Evolutionary conservation across 495 filamentous ascomycete species (phyloP).

Genomic region (Apiosordaria backusii): DNA sequence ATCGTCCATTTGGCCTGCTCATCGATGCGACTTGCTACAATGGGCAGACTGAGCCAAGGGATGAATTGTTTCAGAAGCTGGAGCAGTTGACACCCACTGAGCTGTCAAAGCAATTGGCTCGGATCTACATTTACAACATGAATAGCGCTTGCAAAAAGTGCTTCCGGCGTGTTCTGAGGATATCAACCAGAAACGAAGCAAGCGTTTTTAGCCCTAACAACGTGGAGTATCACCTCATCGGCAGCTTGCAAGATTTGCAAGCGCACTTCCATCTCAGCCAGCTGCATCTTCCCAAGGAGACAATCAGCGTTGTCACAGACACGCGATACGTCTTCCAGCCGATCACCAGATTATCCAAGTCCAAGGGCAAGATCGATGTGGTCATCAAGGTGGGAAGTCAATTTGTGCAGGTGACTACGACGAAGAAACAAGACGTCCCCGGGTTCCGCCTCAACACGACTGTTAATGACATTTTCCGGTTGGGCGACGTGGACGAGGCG

Average conservation of each 20-base stretch:
- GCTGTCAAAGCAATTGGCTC: constrained; percentile 50
- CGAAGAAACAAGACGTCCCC: constrained; percentile 62
- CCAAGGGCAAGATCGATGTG: constrained; percentile 63
- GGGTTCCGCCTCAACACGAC: constrained; percentile 55
- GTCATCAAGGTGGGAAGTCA: constrained; percentile 61
- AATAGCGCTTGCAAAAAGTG: constrained; percentile 62
- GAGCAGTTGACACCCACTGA: constrained; percentile 58
- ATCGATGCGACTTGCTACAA: constrained; percentile 65
- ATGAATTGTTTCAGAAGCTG: constrained; percentile 55
- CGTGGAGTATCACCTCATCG: constrained; percentile 59
- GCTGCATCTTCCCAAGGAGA: constrained; percentile 62
- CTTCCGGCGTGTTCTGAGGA: constrained; percentile 54
- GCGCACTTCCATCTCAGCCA: constrained; percentile 61
- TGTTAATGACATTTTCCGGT: constrained; percentile 64
- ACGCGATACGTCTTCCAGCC: constrained; percentile 61
- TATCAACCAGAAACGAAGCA: constrained; percentile 52
- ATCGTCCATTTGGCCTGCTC: constrained; percentile 60
- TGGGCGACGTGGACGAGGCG: constrained; percentile 61
- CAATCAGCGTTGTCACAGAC: constrained; percentile 61
- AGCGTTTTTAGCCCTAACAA: constrained; percentile 56
- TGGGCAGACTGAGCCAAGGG: constrained; percentile 56
- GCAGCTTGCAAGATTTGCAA: constrained; percentile 58
- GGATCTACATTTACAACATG: constrained; percentile 66
- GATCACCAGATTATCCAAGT: constrained; percentile 59
- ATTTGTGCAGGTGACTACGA: constrained; percentile 65